Evolutionary conservation across 2,329 filamentous ascomycete species (phyloP), one percentile per base, ranked within the genome.

Genomic region (Didymosphaeria variabile): DNA sequence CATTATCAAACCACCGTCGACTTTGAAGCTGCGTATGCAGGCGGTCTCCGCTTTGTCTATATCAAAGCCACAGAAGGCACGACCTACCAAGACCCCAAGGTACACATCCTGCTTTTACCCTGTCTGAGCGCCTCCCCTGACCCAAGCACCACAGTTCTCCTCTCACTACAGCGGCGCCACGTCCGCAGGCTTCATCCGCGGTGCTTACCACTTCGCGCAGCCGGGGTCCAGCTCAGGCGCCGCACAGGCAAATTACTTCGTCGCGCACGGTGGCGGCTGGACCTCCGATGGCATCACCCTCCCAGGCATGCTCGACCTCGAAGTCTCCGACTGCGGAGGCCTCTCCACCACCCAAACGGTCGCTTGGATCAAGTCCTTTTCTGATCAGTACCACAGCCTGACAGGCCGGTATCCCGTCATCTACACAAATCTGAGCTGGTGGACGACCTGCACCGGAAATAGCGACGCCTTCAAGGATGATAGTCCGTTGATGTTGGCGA

Each of bases 201-300:
- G 85, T 53, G 84, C 80, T 38, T 87, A 87, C 68, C 85, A 87
- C 78, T 86, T 86, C 64, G 85, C 85, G 5, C 80, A 80, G 34
- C 85, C 84, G 0, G 79, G 72, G 50, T 68, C 70, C 19, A 80
- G 79, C 64, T 77, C 80, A 3, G 84, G 82, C 19, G 75, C 81
- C 5, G 72, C 74, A 0, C 85, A 87, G 68, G 85, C 85, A 9
- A 73, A 79, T 10, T 86, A 77, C 74, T 87, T 87, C 75, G 63
- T 85, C 55, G 73, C 78, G 0, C 77, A 86, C 66, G 85, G 85
- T 45, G 85, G 85, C 32, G 84, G 84, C 59, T 87, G 85, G 85
- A 79, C 79, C 21, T 72, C 69, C 26, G 85, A 87, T 64, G 84
- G 84, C 55, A 81, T 80, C 63, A 87, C 85, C 9, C 79, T 87